Conservation (phyloP, 2,329 filamentous ascomycete genomes). For the Phialocephala subalpina region DNA sequence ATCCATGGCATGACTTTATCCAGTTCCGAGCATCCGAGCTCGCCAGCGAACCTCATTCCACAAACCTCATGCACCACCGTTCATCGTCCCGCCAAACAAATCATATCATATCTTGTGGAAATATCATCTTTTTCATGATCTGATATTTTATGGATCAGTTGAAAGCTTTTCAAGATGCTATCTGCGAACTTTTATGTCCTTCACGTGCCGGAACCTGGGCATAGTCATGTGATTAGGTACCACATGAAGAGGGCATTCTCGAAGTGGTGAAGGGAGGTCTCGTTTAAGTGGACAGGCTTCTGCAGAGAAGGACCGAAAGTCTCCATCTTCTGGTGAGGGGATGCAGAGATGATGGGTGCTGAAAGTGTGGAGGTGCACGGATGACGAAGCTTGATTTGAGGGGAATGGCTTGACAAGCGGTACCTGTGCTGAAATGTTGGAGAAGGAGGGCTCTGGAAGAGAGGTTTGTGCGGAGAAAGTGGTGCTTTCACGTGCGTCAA, state of each 20-base stretch:
- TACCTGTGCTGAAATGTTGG: neutral
- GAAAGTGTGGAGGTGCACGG: constrained; percentile 24
- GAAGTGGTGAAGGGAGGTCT: constrained; percentile 11
- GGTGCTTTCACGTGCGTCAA: neutral
- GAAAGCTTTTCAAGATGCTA: neutral
- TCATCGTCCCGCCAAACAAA: neutral
- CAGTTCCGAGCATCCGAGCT: constrained; percentile 10
- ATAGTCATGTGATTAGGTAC: neutral
- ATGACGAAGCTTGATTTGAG: constrained; percentile 1
- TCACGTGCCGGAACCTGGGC: neutral
- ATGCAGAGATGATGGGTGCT: constrained; percentile 25
- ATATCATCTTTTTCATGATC: neutral
- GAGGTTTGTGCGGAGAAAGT: neutral
- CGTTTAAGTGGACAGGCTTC: constrained; percentile 3
- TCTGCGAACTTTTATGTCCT: neutral
- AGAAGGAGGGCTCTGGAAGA: neutral
- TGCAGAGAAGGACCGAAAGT: constrained; percentile 27
- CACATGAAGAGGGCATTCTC: neutral
- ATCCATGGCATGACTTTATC: constrained; percentile 18
- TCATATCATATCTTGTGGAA: constrained; percentile 4
- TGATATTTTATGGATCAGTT: neutral
- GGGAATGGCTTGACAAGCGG: neutral
- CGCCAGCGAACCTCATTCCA: constrained; percentile 5
- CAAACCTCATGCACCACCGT: neutral
- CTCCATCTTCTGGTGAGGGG: constrained; percentile 5